phyloP scores from a whole-genome alignment of 106 monocot species.

The Cymbidium sinense region DNA sequence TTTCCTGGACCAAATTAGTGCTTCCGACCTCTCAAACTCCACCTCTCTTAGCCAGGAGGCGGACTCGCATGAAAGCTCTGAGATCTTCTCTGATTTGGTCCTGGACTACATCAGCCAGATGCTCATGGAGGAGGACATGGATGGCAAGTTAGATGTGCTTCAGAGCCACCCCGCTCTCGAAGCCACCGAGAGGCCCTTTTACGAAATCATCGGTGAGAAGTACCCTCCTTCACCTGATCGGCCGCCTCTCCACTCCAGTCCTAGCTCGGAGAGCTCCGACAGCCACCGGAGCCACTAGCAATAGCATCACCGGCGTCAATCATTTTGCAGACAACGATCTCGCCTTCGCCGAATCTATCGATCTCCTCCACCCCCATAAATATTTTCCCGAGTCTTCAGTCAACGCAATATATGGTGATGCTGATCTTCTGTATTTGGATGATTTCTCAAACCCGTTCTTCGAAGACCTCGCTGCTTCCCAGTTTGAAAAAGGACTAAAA shows the following conservation, averaged over 20 bases:
- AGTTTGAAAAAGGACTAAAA: not conserved
- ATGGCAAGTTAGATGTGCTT: slow-evolving; percentile 13
- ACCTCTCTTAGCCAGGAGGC: not conserved
- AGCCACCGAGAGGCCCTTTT: slow-evolving; percentile 30
- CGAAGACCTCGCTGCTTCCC: slow-evolving; percentile 17
- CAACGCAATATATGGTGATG: too few relatives aligned
- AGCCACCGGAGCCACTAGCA: not conserved
- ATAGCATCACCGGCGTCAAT: too few relatives aligned
- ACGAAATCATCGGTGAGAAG: slow-evolving; percentile 16
- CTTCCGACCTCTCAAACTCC: too few relatives aligned
- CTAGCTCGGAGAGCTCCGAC: not conserved
- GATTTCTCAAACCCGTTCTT: slow-evolving; percentile 5
- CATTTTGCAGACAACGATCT: too few relatives aligned
- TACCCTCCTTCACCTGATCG: not conserved
- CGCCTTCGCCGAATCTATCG: too few relatives aligned
- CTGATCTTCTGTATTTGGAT: too few relatives aligned
- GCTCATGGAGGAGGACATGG: slow-evolving; percentile 48
- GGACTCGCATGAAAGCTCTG: slow-evolving; percentile 18
- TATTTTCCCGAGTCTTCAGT: too few relatives aligned
- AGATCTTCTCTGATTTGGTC: slow-evolving; percentile 38
- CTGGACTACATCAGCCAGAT: slow-evolving; percentile 40
- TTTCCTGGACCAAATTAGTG: too few relatives aligned
- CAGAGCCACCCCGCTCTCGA: slow-evolving; percentile 10
- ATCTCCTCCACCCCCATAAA: too few relatives aligned
- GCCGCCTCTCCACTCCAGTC: not conserved